phyloP scores from a whole-genome alignment of 768 basidiomycete species.

The Myochromella boudieri region DNA sequence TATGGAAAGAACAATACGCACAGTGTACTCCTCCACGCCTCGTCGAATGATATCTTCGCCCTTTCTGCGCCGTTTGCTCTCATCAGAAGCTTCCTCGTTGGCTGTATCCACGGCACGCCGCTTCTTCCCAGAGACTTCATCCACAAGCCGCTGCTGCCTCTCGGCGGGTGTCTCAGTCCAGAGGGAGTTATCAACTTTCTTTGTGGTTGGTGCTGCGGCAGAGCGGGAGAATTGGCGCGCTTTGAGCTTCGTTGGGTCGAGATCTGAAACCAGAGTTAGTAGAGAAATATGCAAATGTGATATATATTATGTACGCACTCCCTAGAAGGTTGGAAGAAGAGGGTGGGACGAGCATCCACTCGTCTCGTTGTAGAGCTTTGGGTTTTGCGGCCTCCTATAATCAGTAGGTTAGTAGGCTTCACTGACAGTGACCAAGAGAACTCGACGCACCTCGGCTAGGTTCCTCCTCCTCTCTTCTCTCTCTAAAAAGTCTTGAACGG shows the following conservation, averaged over 20 bases:
- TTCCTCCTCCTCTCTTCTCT: constrained; percentile 77
- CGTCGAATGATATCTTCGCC: constrained; percentile 67
- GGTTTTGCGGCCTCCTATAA: constrained; percentile 72
- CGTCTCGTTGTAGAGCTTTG: constrained; percentile 80
- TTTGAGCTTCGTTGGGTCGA: constrained; percentile 86
- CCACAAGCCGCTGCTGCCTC: constrained; percentile 85
- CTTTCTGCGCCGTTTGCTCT: constrained; percentile 56
- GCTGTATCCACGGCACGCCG: constrained; percentile 62
- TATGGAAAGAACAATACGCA: constrained; percentile 30
- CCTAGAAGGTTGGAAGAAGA: constrained; percentile 75
- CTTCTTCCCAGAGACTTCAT: constrained; percentile 93
- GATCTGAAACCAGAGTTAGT: too few relatives aligned
- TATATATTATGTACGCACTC: constrained; percentile 47
- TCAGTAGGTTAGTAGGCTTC: neutral
- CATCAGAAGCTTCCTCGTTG: constrained; percentile 40
- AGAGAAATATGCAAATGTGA: constrained; percentile 32
- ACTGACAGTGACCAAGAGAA: neutral
- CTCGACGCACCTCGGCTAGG: constrained; percentile 54
- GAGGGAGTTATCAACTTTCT: constrained; percentile 59
- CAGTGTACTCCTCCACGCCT: constrained; percentile 81
- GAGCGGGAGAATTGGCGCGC: constrained; percentile 77
- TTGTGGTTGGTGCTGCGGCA: constrained; percentile 35
- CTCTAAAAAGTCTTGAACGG: constrained; percentile 81
- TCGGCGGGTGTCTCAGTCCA: constrained; percentile 99
- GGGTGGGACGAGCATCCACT: constrained; percentile 98